Base-by-base conservation (phyloP, 805 yeast species). In the Metschnikowia dekortorum region DNA sequence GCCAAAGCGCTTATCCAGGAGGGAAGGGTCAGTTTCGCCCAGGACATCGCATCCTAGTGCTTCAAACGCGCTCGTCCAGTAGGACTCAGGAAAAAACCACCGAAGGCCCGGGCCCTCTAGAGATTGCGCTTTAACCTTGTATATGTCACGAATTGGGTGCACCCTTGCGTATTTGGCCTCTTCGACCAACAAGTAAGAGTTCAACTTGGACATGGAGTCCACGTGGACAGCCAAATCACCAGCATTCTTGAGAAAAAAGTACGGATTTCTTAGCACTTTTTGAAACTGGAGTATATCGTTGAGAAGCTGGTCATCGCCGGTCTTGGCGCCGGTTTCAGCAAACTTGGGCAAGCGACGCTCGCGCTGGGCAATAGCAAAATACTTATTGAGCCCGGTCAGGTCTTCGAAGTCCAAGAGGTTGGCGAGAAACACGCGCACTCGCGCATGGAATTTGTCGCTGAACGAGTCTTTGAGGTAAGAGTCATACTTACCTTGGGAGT, bases 381-480 rank as follows among this genome's bases (percentile, higher is more conserved):
- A 68, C 58, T 71, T 71, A 55, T 74, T 74, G 47, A 74, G 62
- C 1, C 78, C 78, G 3, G 78, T 74, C 55, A 70, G 73, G 50
- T 74, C 78, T 44, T 73, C 78, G 38, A 72, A 61, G 13, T 64
- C 57, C 44, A 74, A 63, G 13, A 71, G 47, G 32, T 61, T 63
- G 16, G 74, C 58, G 22, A 71, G 58, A 46, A 71, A 73, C 1
- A 55, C 46, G 35, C 74, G 60, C 4, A 73, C 70, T 30, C 76
- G 59, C 35, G 61, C 66, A 37, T 71, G 73, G 32, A 73, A 58
- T n/a, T 35, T 42, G 52, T 73, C 77, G 47, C 68, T 72, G 55
- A 69, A 71, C 0, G 70, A 60, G 53, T 73, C 78, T 49, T 72
- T 72, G 32, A 60, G 56, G 46, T 64, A 62, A 1, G 74, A 62